Evolutionary conservation across 306 rosid species (phyloP).

Genomic region (Acacia confusa): DNA sequence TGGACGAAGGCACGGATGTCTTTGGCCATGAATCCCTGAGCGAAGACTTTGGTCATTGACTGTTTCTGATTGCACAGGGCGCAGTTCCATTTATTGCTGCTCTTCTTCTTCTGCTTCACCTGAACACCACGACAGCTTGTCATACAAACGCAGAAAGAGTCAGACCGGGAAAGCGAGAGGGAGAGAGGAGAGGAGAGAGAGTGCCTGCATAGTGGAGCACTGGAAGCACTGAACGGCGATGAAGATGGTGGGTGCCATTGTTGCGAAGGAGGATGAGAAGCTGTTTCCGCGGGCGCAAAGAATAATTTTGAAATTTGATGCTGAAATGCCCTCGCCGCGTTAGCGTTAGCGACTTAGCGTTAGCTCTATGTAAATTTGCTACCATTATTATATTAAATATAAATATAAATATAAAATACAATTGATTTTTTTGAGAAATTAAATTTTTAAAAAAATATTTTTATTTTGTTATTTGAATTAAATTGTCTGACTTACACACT

Average conservation of each 20-base stretch:
- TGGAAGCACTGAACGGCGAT: slow-evolving; percentile 81
- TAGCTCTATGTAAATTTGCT: no score
- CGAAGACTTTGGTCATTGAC: slow-evolving; percentile 71
- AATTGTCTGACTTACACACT: no score
- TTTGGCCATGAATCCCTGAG: slow-evolving; percentile 67
- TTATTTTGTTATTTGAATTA: no score
- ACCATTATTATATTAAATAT: no score
- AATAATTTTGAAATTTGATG: not conserved
- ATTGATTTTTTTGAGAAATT: no score
- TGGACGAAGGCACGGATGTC: slow-evolving; percentile 79
- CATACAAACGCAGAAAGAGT: not conserved
- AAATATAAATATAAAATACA: no score
- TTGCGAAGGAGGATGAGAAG: not conserved
- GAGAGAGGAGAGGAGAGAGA: not conserved
- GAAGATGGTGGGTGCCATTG: slow-evolving; percentile 63
- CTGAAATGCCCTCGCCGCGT: no score
- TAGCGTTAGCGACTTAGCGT: no score
- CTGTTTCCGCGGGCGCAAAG: not conserved
- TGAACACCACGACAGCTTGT: slow-evolving; percentile 17
- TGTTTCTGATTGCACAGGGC: slow-evolving; percentile 82
- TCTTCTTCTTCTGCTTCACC: slow-evolving; percentile 86
- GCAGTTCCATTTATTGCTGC: slow-evolving; percentile 72
- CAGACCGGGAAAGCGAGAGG: not conserved
- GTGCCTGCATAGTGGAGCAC: slow-evolving; percentile 90
- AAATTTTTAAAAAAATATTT: no score